Base-by-base conservation (phyloP, 2,329 filamentous ascomycete genomes). In the Colletotrichum sp. region DNA sequence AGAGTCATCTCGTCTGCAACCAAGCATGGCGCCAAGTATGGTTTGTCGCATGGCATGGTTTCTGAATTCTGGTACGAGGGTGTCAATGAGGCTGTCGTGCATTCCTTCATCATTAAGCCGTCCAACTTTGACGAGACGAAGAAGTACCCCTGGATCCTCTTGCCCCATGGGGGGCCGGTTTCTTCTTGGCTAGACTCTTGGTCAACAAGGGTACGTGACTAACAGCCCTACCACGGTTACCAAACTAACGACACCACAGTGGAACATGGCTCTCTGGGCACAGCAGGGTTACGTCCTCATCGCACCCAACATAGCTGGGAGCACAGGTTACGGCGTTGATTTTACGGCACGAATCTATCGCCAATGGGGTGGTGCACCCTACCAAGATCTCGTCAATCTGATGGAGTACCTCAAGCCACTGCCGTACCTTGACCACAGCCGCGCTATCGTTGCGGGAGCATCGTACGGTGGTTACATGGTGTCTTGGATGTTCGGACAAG, bases 381-480 rank as follows among this genome's bases (percentile, higher is more conserved):
- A 91, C 71, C 82, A 88, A 36, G 91, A 93, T 77, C 83, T 93
- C 3, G 86, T 88, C 32, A 88, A 87, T 57, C 88, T 90, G 12
- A 86, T 92, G 65, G 85, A 88, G 12, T 85, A 88, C 75, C 87
- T 92, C 57, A 84, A 88, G 71, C 78, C 84, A 2, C 83, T 91
- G 12, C 82, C 91, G 0, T 91, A 88, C 69, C 84, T 92, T 28
- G 91, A 92, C 79, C 87, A 86, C 15, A 81, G 82, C 10, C 88
- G 90, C 8, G 89, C 89, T 3, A 85, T 92, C 24, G 86, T 90
- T 0, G 83, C 88, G 1, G 91, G 91, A 0, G 88, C 84, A 8
- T 89, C 88, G 8, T 92, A 89, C 74, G 90, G 91, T n/a, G 91
- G 90, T 12, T 92, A 91, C 81, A 88, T 92, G 88, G 86, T 91